phyloP scores from a whole-genome alignment of 768 basidiomycete species.

The Boletus vinaceobasis region DNA sequence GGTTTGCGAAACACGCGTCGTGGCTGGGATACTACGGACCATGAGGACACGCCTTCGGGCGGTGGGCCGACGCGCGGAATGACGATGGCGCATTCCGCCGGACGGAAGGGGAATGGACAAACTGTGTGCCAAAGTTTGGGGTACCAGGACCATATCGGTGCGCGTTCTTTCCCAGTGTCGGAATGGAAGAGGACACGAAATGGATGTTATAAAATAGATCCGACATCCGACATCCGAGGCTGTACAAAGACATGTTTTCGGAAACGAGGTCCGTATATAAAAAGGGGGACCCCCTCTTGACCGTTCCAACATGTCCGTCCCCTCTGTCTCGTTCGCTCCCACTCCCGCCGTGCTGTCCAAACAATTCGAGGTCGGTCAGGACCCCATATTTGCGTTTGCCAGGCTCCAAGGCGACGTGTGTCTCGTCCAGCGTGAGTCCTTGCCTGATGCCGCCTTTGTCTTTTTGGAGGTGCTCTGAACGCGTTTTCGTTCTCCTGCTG shows the following conservation, averaged over 20 bases:
- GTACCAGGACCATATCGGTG: too few species aligned
- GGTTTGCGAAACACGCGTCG: neutral
- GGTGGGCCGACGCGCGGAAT: too few species aligned
- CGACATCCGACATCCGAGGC: neutral
- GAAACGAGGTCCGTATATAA: neutral
- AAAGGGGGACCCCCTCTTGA: neutral
- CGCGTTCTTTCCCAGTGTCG: too few species aligned
- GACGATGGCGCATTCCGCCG: too few species aligned
- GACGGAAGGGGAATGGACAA: too few species aligned
- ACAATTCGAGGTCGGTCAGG: conserved; percentile 9
- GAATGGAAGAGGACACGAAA: too few species aligned
- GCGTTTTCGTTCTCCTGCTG: neutral
- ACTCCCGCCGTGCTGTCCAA: conserved; percentile 11
- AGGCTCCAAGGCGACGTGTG: conserved; percentile 24
- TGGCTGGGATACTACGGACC: neutral
- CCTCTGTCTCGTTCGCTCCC: conserved; percentile 25
- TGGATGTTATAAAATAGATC: neutral
- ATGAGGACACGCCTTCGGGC: neutral
- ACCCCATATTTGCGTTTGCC: conserved; percentile 38
- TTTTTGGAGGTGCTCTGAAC: neutral
- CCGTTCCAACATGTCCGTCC: neutral
- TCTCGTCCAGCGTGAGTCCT: conserved; percentile 27
- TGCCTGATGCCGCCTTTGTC: neutral
- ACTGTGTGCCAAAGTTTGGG: too few species aligned
- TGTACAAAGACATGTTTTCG: neutral